Evolutionary conservation across 2,329 filamentous ascomycete species (phyloP).

Genomic region (Aureobasidium zeae): DNA sequence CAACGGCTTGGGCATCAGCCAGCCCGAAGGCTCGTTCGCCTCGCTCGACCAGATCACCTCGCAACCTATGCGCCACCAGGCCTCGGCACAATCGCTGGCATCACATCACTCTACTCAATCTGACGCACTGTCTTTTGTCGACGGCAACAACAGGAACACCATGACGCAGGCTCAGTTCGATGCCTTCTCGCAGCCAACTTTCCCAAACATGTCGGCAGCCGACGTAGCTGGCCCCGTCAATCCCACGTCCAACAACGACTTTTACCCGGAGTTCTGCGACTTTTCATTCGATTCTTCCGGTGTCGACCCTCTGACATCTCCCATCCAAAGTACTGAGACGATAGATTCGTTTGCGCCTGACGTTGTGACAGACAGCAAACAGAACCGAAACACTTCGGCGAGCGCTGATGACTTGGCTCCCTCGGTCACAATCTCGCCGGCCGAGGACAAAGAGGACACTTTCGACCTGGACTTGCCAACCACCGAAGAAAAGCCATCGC

Average conservation of each 20-base stretch:
- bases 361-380: not conserved
- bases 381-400: conserved; percentile 1
- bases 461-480: conserved; percentile 1
- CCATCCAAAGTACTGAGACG: not conserved
- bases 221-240: not conserved
- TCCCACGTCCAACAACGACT: conserved; percentile 7
- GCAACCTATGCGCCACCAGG: conserved; percentile 2
- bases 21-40: not conserved
- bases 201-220: not conserved
- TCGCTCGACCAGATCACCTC: conserved; percentile 11
- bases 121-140: not conserved
- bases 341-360: conserved; percentile 9
- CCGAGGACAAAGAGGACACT: conserved; percentile 5
- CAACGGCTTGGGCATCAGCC: conserved; percentile 16
- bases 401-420: conserved; percentile 10
- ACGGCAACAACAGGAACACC: conserved; percentile 28
- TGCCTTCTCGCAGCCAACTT: conserved; percentile 24
- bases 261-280: conserved; percentile 16
- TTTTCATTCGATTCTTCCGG: conserved; percentile 7
- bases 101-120: conserved; percentile 2
- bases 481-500: not conserved
- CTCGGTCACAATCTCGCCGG: conserved; percentile 12
- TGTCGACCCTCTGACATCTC: conserved; percentile 7
- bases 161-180: conserved; percentile 31
- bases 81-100: conserved; percentile 8